phyloP scores from a whole-genome alignment of 176 grass and related monocot genomes.

The Eremochloa ophiuroides region DNA sequence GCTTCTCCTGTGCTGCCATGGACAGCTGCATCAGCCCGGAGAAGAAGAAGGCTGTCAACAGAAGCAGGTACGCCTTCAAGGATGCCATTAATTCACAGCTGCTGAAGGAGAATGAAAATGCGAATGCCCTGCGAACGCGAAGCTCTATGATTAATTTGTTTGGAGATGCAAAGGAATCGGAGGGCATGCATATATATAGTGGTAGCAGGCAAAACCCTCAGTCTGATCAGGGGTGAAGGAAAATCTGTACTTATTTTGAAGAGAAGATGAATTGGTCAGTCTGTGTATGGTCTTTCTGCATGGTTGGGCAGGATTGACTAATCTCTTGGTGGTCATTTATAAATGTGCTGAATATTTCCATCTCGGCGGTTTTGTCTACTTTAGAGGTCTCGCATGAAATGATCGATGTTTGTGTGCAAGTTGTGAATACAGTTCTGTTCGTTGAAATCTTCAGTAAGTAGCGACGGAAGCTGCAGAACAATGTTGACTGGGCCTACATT shows the following conservation, averaged over 20 bases:
- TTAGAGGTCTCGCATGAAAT: not conserved
- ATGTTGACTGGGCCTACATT: not conserved
- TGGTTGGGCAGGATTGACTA: conserved; percentile 3
- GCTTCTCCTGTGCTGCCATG: not conserved
- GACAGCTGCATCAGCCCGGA: conserved; percentile 35
- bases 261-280: conserved; percentile 6
- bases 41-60: conserved; percentile 27
- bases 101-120: not conserved
- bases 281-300: not conserved
- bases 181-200: not conserved
- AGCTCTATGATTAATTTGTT: not conserved
- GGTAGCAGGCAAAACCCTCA: not conserved
- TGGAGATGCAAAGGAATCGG: not conserved
- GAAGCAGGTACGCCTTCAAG: conserved; percentile 12
- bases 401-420: not conserved
- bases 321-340: not conserved
- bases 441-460: not conserved
- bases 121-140: too few relatives aligned
- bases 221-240: not conserved
- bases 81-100: not conserved
- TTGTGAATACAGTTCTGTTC: not conserved
- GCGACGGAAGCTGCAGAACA: not conserved
- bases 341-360: not conserved
- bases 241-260: not conserved
- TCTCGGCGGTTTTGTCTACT: not conserved